Evolutionary conservation across 2,329 filamentous ascomycete genomes (phyloP), one percentile per base, ranked within the genome.

Genomic region (Sporothrix globosa): DNA sequence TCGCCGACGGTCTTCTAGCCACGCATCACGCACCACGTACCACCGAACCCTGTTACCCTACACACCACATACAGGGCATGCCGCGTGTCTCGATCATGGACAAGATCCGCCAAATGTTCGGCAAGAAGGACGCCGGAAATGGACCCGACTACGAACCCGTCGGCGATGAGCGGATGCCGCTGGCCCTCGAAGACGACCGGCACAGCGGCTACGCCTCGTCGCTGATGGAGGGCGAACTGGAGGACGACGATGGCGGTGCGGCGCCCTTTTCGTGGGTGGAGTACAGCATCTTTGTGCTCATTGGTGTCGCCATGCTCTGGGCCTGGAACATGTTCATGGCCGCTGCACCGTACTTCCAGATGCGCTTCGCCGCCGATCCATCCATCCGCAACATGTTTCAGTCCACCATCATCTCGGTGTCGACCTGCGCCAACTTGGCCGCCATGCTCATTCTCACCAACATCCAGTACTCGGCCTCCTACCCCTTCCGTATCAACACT

Each of bases 271-370:
- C 93, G 73, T 93, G 91, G 89, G 77, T 92, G 48, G 92, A 96
- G 79, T 99, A 98, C 81, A 83, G 81, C 75, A 90, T 97, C 77
- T 98, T 98, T 80, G 83, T 91, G 70, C 82, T 97, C 67, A 83
- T 98, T 34, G 96, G 96, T 67, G 85, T 97, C 70, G 92, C 94
- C 68, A 98, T 98, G 96, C 85, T 98, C 58, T 98, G 95, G 95
- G 93, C 95, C 69, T 98, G 95, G 95, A 98, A 98, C 83, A 97
- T 97, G 95, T 97, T 98, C 80, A 88, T 98, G 75, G 95, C 96
- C 60, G 93, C 95, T 10, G 92, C 93, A 1, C 93, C 95, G 4
- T 98, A 98, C 83, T 97, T 98, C 81, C 89, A 94, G 77, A 85
- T 84, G 66, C 92, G 95, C 75, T 97, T 98, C 80, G 82, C 86